Conservation (phyloP, 495 filamentous ascomycete genomes). For the Darksidea phi region DNA sequence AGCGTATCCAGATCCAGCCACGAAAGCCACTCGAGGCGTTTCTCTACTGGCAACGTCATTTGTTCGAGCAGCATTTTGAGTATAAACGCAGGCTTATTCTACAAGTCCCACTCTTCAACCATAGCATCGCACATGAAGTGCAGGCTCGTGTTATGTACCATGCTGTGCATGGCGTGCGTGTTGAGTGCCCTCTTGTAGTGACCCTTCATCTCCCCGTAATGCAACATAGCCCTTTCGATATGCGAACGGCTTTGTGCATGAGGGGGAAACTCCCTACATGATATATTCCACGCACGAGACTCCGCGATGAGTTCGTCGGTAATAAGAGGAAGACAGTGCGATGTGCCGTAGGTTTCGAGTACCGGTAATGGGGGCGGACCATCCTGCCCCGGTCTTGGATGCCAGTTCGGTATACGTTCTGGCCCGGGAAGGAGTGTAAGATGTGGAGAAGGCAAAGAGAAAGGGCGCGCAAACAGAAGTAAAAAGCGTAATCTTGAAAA, state of each 20-base stretch:
- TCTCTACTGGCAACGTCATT: slow-evolving; percentile 46
- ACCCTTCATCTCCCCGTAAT: not conserved
- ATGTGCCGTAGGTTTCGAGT: no score
- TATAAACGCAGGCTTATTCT: slow-evolving; percentile 53
- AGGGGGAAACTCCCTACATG: no score
- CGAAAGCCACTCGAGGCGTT: slow-evolving; percentile 53
- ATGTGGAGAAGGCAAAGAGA: no score
- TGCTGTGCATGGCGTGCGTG: slow-evolving; percentile 3
- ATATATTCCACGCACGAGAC: no score
- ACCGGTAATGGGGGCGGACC: no score
- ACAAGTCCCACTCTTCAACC: slow-evolving; percentile 26
- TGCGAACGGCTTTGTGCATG: not conserved
- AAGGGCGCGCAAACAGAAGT: no score
- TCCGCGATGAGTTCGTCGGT: no score
- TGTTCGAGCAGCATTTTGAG: slow-evolving; percentile 49
- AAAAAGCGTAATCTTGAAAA: no score
- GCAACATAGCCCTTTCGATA: not conserved
- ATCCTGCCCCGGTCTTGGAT: no score
- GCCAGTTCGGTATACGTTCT: no score
- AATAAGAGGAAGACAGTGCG: no score
- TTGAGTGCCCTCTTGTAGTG: not conserved
- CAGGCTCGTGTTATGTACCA: slow-evolving; percentile 2
- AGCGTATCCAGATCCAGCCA: slow-evolving; percentile 56
- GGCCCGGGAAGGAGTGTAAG: no score
- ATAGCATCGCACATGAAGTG: slow-evolving; percentile 4